Base-by-base conservation (phyloP, 495 filamentous ascomycete genomes). In the Pyrenula massariospora region DNA sequence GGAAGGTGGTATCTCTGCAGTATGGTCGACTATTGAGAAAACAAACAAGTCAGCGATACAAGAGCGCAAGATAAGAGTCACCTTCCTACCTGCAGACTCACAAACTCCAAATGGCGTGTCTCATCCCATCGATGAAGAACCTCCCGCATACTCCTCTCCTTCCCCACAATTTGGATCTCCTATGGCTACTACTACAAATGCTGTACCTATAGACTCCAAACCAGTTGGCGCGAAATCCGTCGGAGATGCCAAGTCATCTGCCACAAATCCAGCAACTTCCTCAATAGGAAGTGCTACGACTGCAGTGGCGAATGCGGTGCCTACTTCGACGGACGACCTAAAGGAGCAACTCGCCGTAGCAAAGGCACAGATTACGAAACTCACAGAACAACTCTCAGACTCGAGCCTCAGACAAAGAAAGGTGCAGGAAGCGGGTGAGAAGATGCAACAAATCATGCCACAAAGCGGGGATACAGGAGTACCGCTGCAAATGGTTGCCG, bases 61-160 rank as follows among this genome's bases (percentile, higher is more conserved):
- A 63, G 94, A 98, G 75, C 88, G 86, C 75, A 98, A 97, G 75
- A 97, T 98, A 59, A 85, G 92, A n/a, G 93, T 98, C 56, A 74
- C 73, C 42, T 97, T 88, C 72, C 74, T 96, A 25, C 72, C 85
- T 25, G 76, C 82, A 5, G 81, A 84, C 50, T 56, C 60, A 19
- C 54, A 62, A n/a, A 73, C 71, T 3, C 71, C 75, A 25, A 55
- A 75, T 55, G 65, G 62, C 53, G 66, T 24, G 20, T 25, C 64
- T 60, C 56, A 65, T 15, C 52, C 54, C 56, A 62, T 65, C 12
- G 74, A 79, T 10, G 71, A 77, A 3, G 76, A 77, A 54, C 77
- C 77, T 48, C 80, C 81, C 12, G 69, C 80, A 21, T 83, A 85
- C 58, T 73, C 70, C 25, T 83, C 81, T 19, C 80, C 78, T 22